Evolutionary conservation across 106 monocot species (phyloP), one percentile per base, ranked within the genome.

Genomic region (Hemerocallis citrina): DNA sequence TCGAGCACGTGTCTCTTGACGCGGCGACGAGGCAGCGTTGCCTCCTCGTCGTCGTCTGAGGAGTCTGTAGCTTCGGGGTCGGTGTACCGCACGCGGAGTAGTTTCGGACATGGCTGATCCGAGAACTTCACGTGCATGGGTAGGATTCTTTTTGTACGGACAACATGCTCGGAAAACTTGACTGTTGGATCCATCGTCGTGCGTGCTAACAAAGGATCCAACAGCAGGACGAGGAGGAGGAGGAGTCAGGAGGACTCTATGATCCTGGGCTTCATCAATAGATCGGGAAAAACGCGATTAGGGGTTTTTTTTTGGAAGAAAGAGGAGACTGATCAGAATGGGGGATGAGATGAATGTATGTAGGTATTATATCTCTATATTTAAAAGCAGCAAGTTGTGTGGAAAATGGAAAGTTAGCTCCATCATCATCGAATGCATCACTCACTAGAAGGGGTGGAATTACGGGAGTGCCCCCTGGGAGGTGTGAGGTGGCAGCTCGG

Each of bases 41-140:
- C 3, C 5, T 42, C 66, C 29, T 67, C 67, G 17, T 67, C 67
- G 42, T 56, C 25, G 52, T 41, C 40, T 5, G 67, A 66, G 3
- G 66, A 66, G 28, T 66, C 66, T 4, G 66, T 66, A 1, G 66
- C 66, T 29, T 67, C 67, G 21, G 54, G 43, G 17, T 67, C 67
- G 24, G 67, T 45, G 55, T 56, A 67, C 5, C 34, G 43, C 12
- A 67, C 43, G 32, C 67, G 28, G 20, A 67, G 20, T 40, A 67
- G 67, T 21, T 22, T 66, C 14, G 1, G 52, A 31, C 17, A 19
- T 1, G 52, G 24, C 1, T 27, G 49, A 49, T 8, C 11, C 12
- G 7, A 15, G 41, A 41, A 24, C 9, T n/a, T n/a, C n/a, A n/a
- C n/a, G n/a, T n/a, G n/a, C n/a, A n/a, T n/a, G n/a, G n/a, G n/a